Evolutionary conservation across 805 yeast genomes (phyloP).

Genomic region (Teunomyces stri): DNA sequence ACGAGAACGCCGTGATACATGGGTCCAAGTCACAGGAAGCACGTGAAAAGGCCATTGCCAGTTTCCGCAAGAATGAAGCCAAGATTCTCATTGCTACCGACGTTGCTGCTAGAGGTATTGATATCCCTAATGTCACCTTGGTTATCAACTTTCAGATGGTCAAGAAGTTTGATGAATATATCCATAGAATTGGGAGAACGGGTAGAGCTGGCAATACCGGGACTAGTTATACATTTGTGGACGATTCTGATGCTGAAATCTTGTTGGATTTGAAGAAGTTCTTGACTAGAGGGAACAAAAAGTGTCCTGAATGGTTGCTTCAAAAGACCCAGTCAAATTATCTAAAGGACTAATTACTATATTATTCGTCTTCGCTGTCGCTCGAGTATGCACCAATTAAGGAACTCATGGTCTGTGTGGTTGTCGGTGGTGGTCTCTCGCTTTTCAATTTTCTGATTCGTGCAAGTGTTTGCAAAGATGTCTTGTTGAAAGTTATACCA

Average conservation of each 20-base stretch:
- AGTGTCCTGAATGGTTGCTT: slow-evolving; percentile 27
- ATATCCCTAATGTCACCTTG: slow-evolving; percentile 79
- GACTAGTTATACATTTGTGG: slow-evolving; percentile 69
- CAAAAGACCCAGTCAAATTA: slow-evolving; percentile 3
- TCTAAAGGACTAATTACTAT: neutral
- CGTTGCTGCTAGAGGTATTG: slow-evolving; percentile 95
- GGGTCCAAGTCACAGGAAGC: slow-evolving; percentile 85
- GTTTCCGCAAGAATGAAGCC: slow-evolving; percentile 53
- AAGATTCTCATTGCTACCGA: slow-evolving; percentile 86
- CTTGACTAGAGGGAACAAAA: slow-evolving; percentile 36
- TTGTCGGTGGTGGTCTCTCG: neutral
- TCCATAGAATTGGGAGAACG: slow-evolving; percentile 94
- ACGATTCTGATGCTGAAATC: slow-evolving; percentile 51
- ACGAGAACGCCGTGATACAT: slow-evolving; percentile 60
- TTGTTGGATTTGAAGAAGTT: slow-evolving; percentile 51
- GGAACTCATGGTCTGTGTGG: slow-evolving; percentile 9
- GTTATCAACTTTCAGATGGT: slow-evolving; percentile 89
- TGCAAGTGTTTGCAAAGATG: slow-evolving; percentile 9
- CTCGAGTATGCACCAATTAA: slow-evolving; percentile 28
- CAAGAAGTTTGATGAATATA: slow-evolving; percentile 71
- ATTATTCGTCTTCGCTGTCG: slow-evolving; percentile 24
- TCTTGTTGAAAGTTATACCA: slow-evolving; percentile 6
- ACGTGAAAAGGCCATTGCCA: slow-evolving; percentile 72
- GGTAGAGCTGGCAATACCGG: slow-evolving; percentile 92
- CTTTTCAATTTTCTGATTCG: slow-evolving; percentile 1